Conservation (phyloP, 106 monocot genomes). For the Gastrodia elata region DNA sequence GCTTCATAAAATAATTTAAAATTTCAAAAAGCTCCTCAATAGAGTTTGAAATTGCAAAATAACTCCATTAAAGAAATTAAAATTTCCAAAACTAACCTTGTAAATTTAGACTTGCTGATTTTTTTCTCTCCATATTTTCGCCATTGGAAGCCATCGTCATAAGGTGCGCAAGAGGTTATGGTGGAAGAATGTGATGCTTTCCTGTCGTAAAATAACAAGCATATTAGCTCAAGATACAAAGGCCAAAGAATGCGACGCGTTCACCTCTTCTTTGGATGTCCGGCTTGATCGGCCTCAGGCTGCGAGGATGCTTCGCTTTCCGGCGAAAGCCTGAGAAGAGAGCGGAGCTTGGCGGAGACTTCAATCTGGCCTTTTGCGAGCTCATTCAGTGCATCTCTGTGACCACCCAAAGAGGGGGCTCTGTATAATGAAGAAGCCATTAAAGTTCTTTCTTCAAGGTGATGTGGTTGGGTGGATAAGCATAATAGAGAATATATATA, state of each 20-base stretch:
- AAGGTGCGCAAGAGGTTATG: slow-evolving; percentile 8
- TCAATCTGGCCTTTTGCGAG: background rate
- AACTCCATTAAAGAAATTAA: background rate
- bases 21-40: background rate
- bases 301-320: background rate
- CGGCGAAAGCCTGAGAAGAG: slow-evolving; percentile 4
- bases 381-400: background rate
- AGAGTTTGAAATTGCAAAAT: background rate
- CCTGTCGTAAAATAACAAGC: background rate
- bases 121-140: slow-evolving; percentile 27
- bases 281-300: background rate
- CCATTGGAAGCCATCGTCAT: slow-evolving; percentile 24
- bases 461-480: background rate
- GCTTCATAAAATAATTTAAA: no score
- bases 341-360: background rate
- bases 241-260: background rate
- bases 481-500: background rate
- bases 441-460: background rate
- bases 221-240: background rate
- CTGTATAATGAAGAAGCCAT: background rate
- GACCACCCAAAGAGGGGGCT: background rate
- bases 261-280: background rate
- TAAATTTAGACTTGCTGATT: slow-evolving; percentile 12
- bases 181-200: slow-evolving; percentile 6
- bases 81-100: slow-evolving; percentile 12